Conservation (phyloP, 192 early-diverging fungal genomes). For the Coemansia furcata region DNA sequence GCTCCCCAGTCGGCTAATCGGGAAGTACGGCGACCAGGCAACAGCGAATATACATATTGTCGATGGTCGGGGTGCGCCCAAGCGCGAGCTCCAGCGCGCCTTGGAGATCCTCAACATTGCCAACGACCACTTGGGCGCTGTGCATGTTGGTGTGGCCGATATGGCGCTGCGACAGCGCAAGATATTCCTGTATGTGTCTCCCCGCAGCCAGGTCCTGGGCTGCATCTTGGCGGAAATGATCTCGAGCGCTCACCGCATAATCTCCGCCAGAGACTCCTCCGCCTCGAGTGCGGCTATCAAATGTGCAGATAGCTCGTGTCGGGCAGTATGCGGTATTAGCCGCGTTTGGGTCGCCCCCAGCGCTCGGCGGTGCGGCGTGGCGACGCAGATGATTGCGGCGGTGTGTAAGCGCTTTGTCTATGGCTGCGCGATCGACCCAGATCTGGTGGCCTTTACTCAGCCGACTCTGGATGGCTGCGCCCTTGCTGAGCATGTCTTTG, state of each 20-base stretch:
- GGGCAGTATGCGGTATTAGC: constrained; percentile 53
- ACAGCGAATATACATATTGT: constrained; percentile 16
- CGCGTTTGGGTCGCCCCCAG: constrained; percentile 55
- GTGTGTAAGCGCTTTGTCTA: constrained; percentile 49
- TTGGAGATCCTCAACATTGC: constrained; percentile 37
- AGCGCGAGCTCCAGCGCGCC: constrained; percentile 30
- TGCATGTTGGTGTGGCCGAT: constrained; percentile 12
- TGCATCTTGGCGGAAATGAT: constrained; percentile 55
- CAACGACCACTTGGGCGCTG: constrained; percentile 51
- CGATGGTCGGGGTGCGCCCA: constrained; percentile 12
- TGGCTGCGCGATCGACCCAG: constrained; percentile 27
- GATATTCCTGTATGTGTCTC: constrained; percentile 45
- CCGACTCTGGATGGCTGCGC: constrained; percentile 51
- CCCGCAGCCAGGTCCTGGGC: constrained; percentile 29
- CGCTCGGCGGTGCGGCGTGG: constrained; percentile 50
- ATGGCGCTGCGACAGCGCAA: constrained; percentile 25
- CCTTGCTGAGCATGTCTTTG: constrained; percentile 50
- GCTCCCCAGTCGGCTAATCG: not conserved
- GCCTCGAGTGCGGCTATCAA: not conserved
- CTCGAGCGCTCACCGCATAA: constrained; percentile 15
- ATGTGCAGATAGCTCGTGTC: not conserved
- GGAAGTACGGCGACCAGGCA: not conserved
- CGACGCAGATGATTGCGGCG: constrained; percentile 35
- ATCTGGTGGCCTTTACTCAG: constrained; percentile 55
- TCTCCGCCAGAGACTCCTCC: not conserved